Base-by-base conservation (phyloP, 805 yeast genomes). In the Wickerhamiella musiphila region DNA sequence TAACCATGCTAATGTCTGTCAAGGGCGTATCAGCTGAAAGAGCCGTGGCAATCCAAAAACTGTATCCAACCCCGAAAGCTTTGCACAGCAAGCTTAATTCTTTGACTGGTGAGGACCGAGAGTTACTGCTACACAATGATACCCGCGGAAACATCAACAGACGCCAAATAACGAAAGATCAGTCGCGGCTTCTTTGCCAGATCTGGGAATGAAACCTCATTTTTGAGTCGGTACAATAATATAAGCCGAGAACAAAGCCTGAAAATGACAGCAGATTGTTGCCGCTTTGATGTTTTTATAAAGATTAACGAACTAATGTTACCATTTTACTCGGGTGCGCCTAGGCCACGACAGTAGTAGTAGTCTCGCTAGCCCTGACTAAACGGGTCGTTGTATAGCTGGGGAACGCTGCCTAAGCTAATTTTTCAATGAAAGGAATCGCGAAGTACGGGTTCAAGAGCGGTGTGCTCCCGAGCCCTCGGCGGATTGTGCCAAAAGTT, bases 1-100 rank as follows among this genome's bases (percentile, higher is more conserved):
- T 82, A 2, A 60, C 68, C 28, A 71, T 82, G 74, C 62, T 90
- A 15, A 70, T 83, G 76, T 68, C 83, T 3, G 65, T 78, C 2
- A 65, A 68, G 38, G 98, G 96, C 1, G 61, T 90, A 1, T 70
- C 93, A 0, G 54, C 79, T 19, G 95, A 86, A 40, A 82, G 78
- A 48, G 98, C 98, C 0, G 48, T 70, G 7, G 69, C 70, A 6
- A 71, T 90, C 7, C 95, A 84, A 52, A 58, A 59, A 13, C 49
- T 62, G 26, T 90, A 62, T 47, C 70, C 71, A 2, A 84, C 95
- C 0, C 90, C 95, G 0, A 56, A 57, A 22, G 49, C 47, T 13
- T 58, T 86, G n/a, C 49, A 74, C 9, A 58, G 61, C 14, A 68
- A 63, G 8, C 78, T 56, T 43, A 39, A 36, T 2, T 39, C 18